These are phyloP conservation scores for Penicillium sp. DNA, from an alignment of 2,329 filamentous ascomycete genomes.

Conservation along the genomic window DNA sequence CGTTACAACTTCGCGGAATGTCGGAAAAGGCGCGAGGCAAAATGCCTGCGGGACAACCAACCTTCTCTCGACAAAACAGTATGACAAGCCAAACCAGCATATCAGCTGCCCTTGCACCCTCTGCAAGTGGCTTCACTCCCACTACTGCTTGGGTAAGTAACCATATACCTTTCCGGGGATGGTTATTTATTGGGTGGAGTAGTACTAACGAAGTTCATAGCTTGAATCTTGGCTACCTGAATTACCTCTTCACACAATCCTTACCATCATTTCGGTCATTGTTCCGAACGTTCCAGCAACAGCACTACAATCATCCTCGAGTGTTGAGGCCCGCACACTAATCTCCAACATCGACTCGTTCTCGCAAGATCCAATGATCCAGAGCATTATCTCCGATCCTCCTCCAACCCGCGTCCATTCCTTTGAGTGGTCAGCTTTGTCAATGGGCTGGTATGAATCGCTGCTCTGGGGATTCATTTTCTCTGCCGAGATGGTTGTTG, in stretches of 20 bases:
- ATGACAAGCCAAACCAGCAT: slow-evolving; percentile 76
- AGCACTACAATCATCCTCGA: slow-evolving; percentile 49
- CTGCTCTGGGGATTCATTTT: slow-evolving; percentile 94
- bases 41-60: slow-evolving; percentile 81
- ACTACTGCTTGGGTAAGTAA: slow-evolving; percentile 71
- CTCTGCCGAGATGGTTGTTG: slow-evolving; percentile 78
- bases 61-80: slow-evolving; percentile 89
- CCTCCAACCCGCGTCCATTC: slow-evolving; percentile 78
- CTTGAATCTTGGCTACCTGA: slow-evolving; percentile 94
- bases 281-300: slow-evolving; percentile 55
- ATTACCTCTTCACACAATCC: slow-evolving; percentile 82
- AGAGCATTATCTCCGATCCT: slow-evolving; percentile 71
- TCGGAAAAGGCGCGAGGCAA: slow-evolving; percentile 97
- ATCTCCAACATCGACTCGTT: slow-evolving; percentile 51
- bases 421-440: slow-evolving; percentile 91
- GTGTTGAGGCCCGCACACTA: slow-evolving; percentile 46
- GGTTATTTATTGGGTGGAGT: neutral
- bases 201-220: slow-evolving; percentile 47
- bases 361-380: slow-evolving; percentile 61
- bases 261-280: slow-evolving; percentile 72
- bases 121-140: slow-evolving; percentile 69
- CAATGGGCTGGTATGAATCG: slow-evolving; percentile 94
- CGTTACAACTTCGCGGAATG: slow-evolving; percentile 84
- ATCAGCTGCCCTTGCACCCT: slow-evolving; percentile 62
- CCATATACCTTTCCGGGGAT: neutral